Evolutionary conservation across 108 stramenopile species (phyloP).

Genomic region (Skeletonema potamos): DNA sequence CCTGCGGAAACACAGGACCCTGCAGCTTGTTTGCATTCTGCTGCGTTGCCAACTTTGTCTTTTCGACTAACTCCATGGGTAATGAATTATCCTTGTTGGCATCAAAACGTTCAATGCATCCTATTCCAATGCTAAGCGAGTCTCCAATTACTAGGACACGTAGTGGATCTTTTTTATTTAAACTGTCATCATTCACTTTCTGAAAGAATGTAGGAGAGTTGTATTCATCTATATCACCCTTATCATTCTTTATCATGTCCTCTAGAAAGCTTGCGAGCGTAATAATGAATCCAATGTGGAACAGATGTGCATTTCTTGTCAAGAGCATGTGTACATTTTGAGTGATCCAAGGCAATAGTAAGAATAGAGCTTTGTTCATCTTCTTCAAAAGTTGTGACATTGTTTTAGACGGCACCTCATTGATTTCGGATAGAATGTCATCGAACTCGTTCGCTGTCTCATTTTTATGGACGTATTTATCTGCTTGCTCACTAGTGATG

Average conservation of each 20-base stretch:
- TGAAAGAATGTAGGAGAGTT: not conserved
- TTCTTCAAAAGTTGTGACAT: conserved; percentile 25
- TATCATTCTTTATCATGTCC: conserved; percentile 15
- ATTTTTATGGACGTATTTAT: not conserved
- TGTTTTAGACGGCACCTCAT: not conserved
- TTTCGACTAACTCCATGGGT: conserved; percentile 46
- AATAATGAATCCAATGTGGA: conserved; percentile 61
- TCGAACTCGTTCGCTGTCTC: not conserved
- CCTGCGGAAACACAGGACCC: conserved; percentile 63
- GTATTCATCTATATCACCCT: conserved; percentile 14
- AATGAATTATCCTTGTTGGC: conserved; percentile 39
- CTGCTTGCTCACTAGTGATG: not conserved
- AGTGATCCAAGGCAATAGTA: conserved; percentile 54
- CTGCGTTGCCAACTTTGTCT: not conserved
- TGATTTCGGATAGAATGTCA: not conserved
- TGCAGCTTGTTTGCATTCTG: conserved; percentile 17
- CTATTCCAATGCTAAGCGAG: conserved; percentile 64
- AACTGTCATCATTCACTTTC: not conserved
- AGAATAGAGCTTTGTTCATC: conserved; percentile 53
- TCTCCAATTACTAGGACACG: conserved; percentile 67
- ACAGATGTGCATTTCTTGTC: conserved; percentile 49
- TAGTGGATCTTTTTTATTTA: conserved; percentile 23
- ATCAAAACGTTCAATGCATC: conserved; percentile 58
- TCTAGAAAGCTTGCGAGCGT: conserved; percentile 44
- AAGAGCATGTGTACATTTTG: conserved; percentile 43